Evolutionary conservation across 371 early-diverging fungal species (phyloP), one percentile per base, ranked within the genome.

Genomic region (Rhizopus delemar): DNA sequence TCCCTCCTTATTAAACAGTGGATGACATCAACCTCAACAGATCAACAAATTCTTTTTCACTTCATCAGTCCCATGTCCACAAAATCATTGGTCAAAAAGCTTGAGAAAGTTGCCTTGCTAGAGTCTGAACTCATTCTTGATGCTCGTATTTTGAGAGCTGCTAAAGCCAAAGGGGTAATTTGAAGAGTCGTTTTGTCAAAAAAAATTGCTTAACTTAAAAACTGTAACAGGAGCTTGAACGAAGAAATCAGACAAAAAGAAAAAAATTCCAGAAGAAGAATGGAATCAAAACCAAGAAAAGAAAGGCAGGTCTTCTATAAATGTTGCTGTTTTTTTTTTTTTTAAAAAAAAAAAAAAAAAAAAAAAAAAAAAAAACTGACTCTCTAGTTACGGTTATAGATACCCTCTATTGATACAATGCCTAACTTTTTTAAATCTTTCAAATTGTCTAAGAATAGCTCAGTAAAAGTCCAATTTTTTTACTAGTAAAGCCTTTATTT

Each of bases 361-460:
- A n/a, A n/a, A n/a, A n/a, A 36, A 36, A 36, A 41, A 41, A 41
- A 41, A 41, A 41, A 41, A 41, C 43, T 41, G 43, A 41, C 43
- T 41, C 43, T 41, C 43, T 41, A 50, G 11, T 32, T 50, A 50
- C 50, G 31, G 13, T 50, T 33, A 50, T 13, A 50, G 50, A 50
- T 33, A 33, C 31, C 50, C 31, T 50, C 50, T 50, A 32, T 50
- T 50, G 13, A 50, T 32, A 50, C 50, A 50, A 32, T 50, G 31
- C 31, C 31, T 50, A 33, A 50, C 13, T 50, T 50, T 15, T 50
- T 50, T 50, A 50, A 50, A 50, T 50, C 50, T 32, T 50, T 50
- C 52, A 51, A 51, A 38, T 51, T 51, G 36, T 34, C 38, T 36
- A 51, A 51, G 38, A 51, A 51, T 36, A 51, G 38, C 38, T 51